A percentile compares a stretch with the other conserved stretches of the same genome.
Conservation (phyloP, 2,329 filamentous ascomycete genomes). For the Aspergillus chevalieri region DNA sequence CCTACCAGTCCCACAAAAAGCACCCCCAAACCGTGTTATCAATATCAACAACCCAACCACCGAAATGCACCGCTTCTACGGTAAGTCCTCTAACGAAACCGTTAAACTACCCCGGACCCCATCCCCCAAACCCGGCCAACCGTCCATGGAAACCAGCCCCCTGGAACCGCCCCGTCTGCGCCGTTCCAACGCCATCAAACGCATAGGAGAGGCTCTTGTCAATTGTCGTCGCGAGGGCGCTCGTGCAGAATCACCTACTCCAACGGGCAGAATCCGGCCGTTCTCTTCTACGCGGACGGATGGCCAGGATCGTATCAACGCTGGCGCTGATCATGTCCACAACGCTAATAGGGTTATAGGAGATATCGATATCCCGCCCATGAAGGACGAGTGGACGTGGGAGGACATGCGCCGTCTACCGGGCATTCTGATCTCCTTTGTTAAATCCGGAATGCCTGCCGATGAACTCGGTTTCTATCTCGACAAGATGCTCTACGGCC, state of each 20-base stretch:
- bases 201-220: background rate
- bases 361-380: no score
- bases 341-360: no score
- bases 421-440: background rate
- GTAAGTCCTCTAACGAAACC: background rate
- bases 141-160: background rate
- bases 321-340: no score
- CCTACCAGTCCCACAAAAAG: no score
- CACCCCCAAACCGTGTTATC: no score
- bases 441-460: slow-evolving; percentile 4
- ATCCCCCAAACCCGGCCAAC: background rate
- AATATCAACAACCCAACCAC: background rate
- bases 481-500: slow-evolving; percentile 3
- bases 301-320: no score
- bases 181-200: background rate
- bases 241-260: no score
- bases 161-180: background rate
- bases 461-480: slow-evolving; percentile 10
- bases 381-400: background rate
- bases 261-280: no score
- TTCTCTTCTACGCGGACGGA: no score
- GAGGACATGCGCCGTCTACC: slow-evolving; percentile 1
- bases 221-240: background rate
- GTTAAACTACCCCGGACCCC: background rate
- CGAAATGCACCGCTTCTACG: background rate